phyloP scores from a whole-genome alignment of 2,329 filamentous ascomycete genomes.

The Cladosporium sphaerospermum region DNA sequence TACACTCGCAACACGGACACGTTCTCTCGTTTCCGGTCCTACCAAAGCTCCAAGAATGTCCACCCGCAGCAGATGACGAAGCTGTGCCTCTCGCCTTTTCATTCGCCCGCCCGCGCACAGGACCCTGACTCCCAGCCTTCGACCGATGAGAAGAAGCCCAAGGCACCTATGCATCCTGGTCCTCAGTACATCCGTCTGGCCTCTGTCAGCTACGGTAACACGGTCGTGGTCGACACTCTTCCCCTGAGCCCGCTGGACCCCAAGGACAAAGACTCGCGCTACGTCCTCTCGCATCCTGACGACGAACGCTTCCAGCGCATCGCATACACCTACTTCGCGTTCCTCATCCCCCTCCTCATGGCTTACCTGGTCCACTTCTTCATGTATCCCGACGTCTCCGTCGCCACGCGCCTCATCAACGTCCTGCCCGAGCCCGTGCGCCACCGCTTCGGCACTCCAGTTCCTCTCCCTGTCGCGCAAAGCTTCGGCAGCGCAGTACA shows the following conservation, averaged over 20 bases:
- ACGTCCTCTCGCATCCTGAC: conserved; percentile 58
- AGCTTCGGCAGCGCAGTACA: conserved; percentile 24
- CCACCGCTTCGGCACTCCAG: conserved; percentile 21
- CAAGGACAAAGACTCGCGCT: conserved; percentile 51
- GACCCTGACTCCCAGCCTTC: conserved; percentile 22
- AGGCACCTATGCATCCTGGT: conserved; percentile 22
- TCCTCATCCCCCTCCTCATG: conserved; percentile 58
- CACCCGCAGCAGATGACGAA: conserved; percentile 56
- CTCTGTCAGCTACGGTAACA: conserved; percentile 74
- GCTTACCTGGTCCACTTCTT: conserved; percentile 61
- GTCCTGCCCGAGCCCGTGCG: conserved; percentile 51
- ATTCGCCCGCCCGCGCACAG: conserved; percentile 31
- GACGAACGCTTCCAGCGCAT: conserved; percentile 49
- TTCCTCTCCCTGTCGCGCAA: conserved; percentile 7
- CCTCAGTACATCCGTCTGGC: conserved; percentile 68
- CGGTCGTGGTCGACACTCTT: conserved; percentile 71
- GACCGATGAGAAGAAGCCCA: conserved; percentile 18
- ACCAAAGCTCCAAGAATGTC: conserved; percentile 49
- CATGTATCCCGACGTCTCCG: conserved; percentile 32
- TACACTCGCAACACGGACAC: conserved; percentile 49
- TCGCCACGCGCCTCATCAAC: conserved; percentile 37
- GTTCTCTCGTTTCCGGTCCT: conserved; percentile 44
- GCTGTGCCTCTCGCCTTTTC: conserved; percentile 40
- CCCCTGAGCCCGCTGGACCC: conserved; percentile 52
- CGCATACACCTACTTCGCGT: conserved; percentile 50